phyloP scores from a whole-genome alignment of 352 stramenopile species.

The Globisporangium rhizosaccharum region DNA sequence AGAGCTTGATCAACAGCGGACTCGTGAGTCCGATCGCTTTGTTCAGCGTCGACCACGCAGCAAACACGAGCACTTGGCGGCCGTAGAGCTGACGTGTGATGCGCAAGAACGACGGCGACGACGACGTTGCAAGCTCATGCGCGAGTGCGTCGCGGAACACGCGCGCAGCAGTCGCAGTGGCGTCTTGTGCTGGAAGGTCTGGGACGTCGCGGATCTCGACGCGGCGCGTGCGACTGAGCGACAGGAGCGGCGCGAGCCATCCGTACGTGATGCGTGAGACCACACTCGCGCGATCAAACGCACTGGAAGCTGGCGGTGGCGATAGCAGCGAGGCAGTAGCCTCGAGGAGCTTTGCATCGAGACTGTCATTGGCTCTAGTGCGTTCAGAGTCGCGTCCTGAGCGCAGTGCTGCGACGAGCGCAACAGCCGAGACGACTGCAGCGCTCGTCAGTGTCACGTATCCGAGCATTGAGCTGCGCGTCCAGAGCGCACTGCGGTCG shows the following conservation, averaged over 20 bases:
- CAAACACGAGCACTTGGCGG: slow-evolving; percentile 48
- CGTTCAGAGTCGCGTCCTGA: not conserved
- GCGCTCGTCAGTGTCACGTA: not conserved
- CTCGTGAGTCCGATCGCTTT: slow-evolving; percentile 63
- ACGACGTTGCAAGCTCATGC: too few species aligned
- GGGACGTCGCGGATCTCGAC: slow-evolving; percentile 61
- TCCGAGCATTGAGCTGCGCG: not conserved
- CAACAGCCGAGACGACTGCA: not conserved
- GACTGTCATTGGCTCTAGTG: not conserved
- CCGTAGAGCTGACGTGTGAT: slow-evolving; percentile 50
- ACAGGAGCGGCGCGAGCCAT: slow-evolving; percentile 68
- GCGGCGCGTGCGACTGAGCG: slow-evolving; percentile 37
- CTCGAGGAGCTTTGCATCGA: not conserved
- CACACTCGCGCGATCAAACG: slow-evolving; percentile 47
- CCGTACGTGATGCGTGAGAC: slow-evolving; percentile 59
- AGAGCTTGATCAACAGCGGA: slow-evolving; percentile 74
- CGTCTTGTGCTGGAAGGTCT: slow-evolving; percentile 38
- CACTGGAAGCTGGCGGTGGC: slow-evolving; percentile 11
- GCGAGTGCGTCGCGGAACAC: not conserved
- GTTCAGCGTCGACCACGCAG: slow-evolving; percentile 64
- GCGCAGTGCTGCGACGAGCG: slow-evolving; percentile 14
- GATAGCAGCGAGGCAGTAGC: not conserved
- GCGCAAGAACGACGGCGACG: slow-evolving; percentile 45
- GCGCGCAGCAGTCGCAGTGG: slow-evolving; percentile 31
- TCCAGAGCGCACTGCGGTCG: not conserved